Evolutionary conservation across 2,329 filamentous ascomycete genomes (phyloP), one percentile per base, ranked within the genome.

Genomic region (Colletotrichum orchidophilum): DNA sequence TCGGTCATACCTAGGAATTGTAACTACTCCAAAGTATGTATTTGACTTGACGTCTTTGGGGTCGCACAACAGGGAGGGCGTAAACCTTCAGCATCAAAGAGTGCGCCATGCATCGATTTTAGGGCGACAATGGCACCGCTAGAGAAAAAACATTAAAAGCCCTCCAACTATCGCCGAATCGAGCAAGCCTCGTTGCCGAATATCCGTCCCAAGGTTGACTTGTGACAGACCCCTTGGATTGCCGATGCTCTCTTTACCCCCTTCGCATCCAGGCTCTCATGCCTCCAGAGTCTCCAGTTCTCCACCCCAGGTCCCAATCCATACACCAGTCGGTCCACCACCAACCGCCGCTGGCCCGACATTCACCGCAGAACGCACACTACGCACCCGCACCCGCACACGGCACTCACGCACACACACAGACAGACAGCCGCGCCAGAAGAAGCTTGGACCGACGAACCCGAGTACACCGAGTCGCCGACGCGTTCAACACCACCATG

Each of bases 31-130:
- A 46, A 46, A 46, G 39, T 46, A 46, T 46, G 21, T 18, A 46
- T 46, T 39, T 46, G 39, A n/a, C n/a, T n/a, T 49, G 21, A 52
- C 33, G 29, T 8, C 61, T 53, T 42, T n/a, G 63, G 24, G 8
- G 24, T 63, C 13, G 13, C 18, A 15, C 12, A 46, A 24, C 61
- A 55, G 61, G 61, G 61, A 42, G 24, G 12, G 5, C 15, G 15
- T 18, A 55, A 70, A 70, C 67, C 55, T 66, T 70, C 18, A 24
- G 9, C 53, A 35, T 31, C 58, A n/a, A 52, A 46, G 12, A 12
- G n/a, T 66, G 63, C 63, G 63, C 67, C 67, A 70, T 67, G 67
- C 18, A 35, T 33, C 42, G 27, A 18, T 27, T 27, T 39, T 26
- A 35, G 15, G 12, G 33, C 3, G 1, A 29, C 50, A 39, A 21